Percentiles rank a stretch among this genome's conserved stretches.
Evolutionary conservation across 176 grass and related monocot genomes (phyloP).

Genomic region (Carex kokanica): DNA sequence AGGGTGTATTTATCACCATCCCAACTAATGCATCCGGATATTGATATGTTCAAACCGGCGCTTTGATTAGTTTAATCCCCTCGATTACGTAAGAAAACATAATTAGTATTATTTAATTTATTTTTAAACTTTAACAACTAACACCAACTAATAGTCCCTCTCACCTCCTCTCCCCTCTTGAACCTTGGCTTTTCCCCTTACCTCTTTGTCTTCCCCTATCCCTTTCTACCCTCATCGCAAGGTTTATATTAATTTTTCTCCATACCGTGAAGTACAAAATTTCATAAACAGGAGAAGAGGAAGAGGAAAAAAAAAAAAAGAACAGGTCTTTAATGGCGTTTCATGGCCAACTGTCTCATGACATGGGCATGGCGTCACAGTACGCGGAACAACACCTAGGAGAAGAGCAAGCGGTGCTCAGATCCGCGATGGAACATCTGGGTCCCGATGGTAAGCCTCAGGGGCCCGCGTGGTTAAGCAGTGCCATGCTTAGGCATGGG

Average conservation of each 20-base stretch:
- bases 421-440: constrained; percentile 6
- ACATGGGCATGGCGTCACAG: constrained; percentile 49
- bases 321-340: constrained; percentile 39
- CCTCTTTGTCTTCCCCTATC: constrained; percentile 26
- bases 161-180: neutral
- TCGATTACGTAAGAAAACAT: constrained; percentile 31
- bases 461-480: constrained; percentile 51
- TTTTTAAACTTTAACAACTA: constrained; percentile 19
- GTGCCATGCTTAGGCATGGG: constrained; percentile 53
- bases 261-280: neutral
- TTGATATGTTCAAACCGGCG: constrained; percentile 25
- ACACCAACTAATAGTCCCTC: constrained; percentile 28
- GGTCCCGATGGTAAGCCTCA: constrained; percentile 29
- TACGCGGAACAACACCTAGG: constrained; percentile 34
- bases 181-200: constrained; percentile 9
- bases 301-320: neutral
- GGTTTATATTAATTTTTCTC: constrained; percentile 15
- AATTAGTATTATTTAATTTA: constrained; percentile 24
- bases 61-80: constrained; percentile 26
- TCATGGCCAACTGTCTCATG: constrained; percentile 49
- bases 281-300: constrained; percentile 16
- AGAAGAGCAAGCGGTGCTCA: constrained; percentile 20
- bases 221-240: constrained; percentile 26
- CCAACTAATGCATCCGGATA: constrained; percentile 36
- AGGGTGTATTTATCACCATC: constrained; percentile 23